These are phyloP conservation scores for Huntiella omanensis DNA, from an alignment of 2,329 filamentous ascomycete genomes.

Conservation along the genomic window DNA sequence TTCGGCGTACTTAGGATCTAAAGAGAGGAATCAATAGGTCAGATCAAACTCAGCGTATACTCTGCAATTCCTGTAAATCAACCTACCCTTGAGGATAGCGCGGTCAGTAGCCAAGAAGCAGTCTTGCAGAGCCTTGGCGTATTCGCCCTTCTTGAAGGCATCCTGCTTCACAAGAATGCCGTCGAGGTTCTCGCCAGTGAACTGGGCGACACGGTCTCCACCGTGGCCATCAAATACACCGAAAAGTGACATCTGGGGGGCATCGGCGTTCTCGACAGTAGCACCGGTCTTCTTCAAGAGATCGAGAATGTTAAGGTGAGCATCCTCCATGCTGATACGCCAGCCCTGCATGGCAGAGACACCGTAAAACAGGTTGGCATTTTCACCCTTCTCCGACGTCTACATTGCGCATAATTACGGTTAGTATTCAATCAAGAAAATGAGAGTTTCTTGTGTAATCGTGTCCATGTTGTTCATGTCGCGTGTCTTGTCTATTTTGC, in stretches of 20 bases:
- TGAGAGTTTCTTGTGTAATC: not conserved
- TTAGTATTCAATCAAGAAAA: not conserved
- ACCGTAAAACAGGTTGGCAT: conserved; percentile 84
- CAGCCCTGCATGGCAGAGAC: conserved; percentile 99
- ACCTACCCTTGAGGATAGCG: conserved; percentile 79
- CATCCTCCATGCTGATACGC: conserved; percentile 99
- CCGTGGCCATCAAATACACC: conserved; percentile 97
- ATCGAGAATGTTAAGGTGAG: conserved; percentile 78
- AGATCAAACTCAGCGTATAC: not conserved
- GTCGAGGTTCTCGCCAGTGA: conserved; percentile 81
- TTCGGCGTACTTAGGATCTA: conserved; percentile 92
- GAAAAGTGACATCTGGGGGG: conserved; percentile 77
- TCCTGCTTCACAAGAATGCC: conserved; percentile 91
- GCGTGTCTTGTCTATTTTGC: too few relatives aligned
- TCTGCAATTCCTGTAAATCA: not conserved
- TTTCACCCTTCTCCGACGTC: conserved; percentile 76
- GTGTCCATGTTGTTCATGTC: too few relatives aligned
- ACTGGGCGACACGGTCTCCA: conserved; percentile 87
- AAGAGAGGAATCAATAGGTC: not conserved
- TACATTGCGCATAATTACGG: conserved; percentile 21
- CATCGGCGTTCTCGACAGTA: conserved; percentile 35
- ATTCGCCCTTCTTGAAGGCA: conserved; percentile 74
- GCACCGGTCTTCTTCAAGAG: conserved; percentile 28
- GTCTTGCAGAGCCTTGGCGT: conserved; percentile 91
- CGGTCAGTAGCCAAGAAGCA: conserved; percentile 91